Percentiles rank a stretch among this genome's conserved stretches.
Conservation (phyloP, 2,329 filamentous ascomycete species). For the Alternaria brassicicola region DNA sequence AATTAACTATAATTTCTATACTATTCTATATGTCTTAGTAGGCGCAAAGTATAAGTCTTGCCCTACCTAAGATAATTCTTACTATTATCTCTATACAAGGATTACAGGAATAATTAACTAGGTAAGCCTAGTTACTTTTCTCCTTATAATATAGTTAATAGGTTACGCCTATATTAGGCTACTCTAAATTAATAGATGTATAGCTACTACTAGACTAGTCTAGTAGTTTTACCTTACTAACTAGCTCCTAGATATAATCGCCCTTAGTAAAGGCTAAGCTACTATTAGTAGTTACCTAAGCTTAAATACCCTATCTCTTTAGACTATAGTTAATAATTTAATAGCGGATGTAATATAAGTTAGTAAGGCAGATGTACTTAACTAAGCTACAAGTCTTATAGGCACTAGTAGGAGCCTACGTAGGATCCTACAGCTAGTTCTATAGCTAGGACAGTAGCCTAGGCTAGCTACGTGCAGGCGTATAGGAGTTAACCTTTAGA, state of each 20-base stretch:
- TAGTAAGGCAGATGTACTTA: constrained; percentile 1
- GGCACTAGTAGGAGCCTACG: neutral
- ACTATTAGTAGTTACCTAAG: neutral
- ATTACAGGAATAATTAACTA: constrained; percentile 1
- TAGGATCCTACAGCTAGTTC: constrained; percentile 2
- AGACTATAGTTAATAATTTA: neutral
- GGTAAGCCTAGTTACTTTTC: neutral
- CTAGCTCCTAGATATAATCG: constrained; percentile 4
- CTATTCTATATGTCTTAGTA: constrained; percentile 1
- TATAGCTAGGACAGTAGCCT: constrained; percentile 1
- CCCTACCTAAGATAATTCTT: neutral
- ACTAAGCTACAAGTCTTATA: neutral
- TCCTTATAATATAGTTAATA: neutral
- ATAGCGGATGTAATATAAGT: neutral
- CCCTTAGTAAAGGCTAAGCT: constrained; percentile 1
- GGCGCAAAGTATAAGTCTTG: neutral
- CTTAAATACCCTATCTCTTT: constrained; percentile 2
- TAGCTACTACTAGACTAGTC: neutral
- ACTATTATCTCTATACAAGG: neutral
- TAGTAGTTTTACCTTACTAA: constrained; percentile 6
- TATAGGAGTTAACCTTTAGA: constrained; percentile 8
- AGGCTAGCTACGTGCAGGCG: constrained; percentile 1
- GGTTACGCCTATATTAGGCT: neutral
- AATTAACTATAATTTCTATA: neutral
- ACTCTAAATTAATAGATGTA: neutral